Percentiles rank a stretch among this genome's conserved stretches.
These are phyloP conservation scores for Yueomyces sp. DNA, from an alignment of 805 yeast genomes.

Conservation along the genomic window DNA sequence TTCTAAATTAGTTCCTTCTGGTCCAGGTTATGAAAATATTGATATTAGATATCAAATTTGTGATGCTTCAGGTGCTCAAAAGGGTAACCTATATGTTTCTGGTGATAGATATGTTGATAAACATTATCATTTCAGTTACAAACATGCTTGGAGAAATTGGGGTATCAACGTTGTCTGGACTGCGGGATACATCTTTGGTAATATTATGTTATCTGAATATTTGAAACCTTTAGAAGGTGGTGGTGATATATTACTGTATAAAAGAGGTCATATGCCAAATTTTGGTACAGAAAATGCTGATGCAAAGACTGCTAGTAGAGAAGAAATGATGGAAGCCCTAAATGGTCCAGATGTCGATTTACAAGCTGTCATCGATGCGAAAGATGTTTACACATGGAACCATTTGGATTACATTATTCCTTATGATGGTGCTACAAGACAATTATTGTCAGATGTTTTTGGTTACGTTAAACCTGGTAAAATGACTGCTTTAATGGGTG, in stretches of 20 bases:
- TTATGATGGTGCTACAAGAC: constrained; percentile 45
- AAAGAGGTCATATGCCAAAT: constrained; percentile 30
- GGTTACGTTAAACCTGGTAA: constrained; percentile 77
- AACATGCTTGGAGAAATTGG: constrained; percentile 48
- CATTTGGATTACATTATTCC: constrained; percentile 54
- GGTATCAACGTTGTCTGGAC: constrained; percentile 44
- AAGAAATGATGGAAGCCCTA: constrained; percentile 27
- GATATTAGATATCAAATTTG: constrained; percentile 33
- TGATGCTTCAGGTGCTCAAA: constrained; percentile 36
- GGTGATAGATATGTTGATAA: constrained; percentile 36
- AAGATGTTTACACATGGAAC: constrained; percentile 59
- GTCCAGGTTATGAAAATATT: constrained; percentile 37
- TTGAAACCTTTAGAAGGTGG: constrained; percentile 26
- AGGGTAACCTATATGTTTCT: constrained; percentile 31
- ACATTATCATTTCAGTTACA: constrained; percentile 28
- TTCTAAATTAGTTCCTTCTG: constrained; percentile 36
- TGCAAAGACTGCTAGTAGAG: constrained; percentile 26
- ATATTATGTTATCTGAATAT: constrained; percentile 26
- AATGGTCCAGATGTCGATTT: constrained; percentile 23
- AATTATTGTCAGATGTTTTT: constrained; percentile 39
- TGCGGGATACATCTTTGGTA: constrained; percentile 22
- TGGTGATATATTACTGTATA: constrained; percentile 30
- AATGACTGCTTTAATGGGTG: constrained; percentile 74
- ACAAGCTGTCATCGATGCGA: constrained; percentile 23
- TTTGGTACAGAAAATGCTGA: constrained; percentile 24